Percentiles rank a stretch among this genome's conserved stretches.
Evolutionary conservation across 768 basidiomycete genomes (phyloP).

Genomic region (Collybiopsis confluens): DNA sequence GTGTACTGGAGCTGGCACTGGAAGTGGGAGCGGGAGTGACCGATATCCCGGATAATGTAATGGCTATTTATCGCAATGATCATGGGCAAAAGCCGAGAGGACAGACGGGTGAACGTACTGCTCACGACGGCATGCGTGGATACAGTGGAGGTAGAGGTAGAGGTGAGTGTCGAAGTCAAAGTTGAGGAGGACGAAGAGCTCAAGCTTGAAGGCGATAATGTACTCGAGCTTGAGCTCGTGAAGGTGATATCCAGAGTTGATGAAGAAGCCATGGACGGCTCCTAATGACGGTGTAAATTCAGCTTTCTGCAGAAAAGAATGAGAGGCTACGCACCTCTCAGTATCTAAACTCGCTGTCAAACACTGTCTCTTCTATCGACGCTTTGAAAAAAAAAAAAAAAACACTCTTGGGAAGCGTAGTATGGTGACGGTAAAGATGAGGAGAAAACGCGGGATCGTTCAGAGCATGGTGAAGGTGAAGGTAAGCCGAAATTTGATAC

Average conservation of each 20-base stretch:
- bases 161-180: conserved; percentile 2
- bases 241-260: neutral
- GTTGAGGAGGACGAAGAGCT: conserved; percentile 4
- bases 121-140: too few relatives aligned
- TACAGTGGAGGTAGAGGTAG: neutral
- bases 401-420: too few relatives aligned
- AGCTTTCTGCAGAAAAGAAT: too few relatives aligned
- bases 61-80: neutral
- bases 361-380: too few relatives aligned
- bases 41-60: neutral
- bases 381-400: too few relatives aligned
- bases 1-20: neutral
- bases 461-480: too few relatives aligned
- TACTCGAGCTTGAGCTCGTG: neutral
- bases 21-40: neutral
- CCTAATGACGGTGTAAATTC: too few relatives aligned
- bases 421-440: too few relatives aligned
- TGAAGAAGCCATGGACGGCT: neutral
- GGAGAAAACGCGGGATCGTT: too few relatives aligned
- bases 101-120: neutral
- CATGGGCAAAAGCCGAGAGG: neutral
- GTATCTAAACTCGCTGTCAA: neutral
- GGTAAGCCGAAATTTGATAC: too few relatives aligned
- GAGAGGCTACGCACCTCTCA: neutral
- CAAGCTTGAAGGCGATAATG: neutral